These are phyloP conservation scores for Mycena epipterygia DNA, from an alignment of 768 basidiomycete genomes.

Conservation along the genomic window DNA sequence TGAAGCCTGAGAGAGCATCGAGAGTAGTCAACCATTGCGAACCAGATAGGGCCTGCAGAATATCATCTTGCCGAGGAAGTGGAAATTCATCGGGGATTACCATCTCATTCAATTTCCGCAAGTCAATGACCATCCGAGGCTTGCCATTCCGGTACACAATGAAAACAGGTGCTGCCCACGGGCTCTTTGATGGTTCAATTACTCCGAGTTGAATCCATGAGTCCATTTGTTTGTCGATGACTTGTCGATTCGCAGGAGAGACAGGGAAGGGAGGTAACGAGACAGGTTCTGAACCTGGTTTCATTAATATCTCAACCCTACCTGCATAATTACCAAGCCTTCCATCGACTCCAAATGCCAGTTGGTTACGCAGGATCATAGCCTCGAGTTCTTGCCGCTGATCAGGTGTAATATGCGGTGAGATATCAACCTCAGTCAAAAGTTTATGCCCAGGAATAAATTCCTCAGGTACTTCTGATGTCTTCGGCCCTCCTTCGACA, in stretches of 20 bases:
- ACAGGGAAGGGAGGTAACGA: conserved; percentile 40
- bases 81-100: conserved; percentile 42
- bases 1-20: neutral
- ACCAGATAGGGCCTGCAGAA: conserved; percentile 38
- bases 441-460: neutral
- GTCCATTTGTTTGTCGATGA: conserved; percentile 46
- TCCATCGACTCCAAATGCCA: neutral
- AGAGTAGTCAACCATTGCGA: conserved; percentile 9
- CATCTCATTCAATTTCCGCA: conserved; percentile 40
- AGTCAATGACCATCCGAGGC: conserved; percentile 51
- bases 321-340: neutral
- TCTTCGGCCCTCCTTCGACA: neutral
- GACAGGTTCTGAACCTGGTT: conserved; percentile 42
- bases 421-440: conserved; percentile 3
- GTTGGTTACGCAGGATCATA: neutral
- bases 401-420: neutral
- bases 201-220: conserved; percentile 50
- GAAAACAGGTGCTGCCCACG: conserved; percentile 48
- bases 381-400: neutral
- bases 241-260: conserved; percentile 44
- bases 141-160: conserved; percentile 54
- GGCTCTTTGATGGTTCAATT: conserved; percentile 55
- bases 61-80: conserved; percentile 39
- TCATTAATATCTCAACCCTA: neutral
- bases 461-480: neutral